Evolutionary conservation across 2,329 filamentous ascomycete genomes (phyloP).

Genomic region (Grosmannia serpens): DNA sequence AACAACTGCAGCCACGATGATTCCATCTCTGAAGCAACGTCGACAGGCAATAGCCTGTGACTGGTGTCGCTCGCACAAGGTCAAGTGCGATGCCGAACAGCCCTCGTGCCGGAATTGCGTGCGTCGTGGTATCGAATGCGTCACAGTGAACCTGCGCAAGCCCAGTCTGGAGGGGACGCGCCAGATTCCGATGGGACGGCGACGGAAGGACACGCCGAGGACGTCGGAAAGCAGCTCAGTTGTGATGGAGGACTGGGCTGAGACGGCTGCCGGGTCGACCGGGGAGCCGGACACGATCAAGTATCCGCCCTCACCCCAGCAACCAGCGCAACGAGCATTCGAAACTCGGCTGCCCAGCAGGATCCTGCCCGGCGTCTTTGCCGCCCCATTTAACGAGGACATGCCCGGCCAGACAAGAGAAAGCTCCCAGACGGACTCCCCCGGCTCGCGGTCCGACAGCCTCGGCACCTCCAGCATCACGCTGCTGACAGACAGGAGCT

Average conservation of each 20-base stretch:
- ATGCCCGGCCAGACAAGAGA: background rate
- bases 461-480: background rate
- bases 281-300: background rate
- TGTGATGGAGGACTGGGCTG: background rate
- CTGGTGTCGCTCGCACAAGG: conserved; percentile 9
- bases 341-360: background rate
- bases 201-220: background rate
- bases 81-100: conserved; percentile 8
- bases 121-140: conserved; percentile 1
- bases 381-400: background rate
- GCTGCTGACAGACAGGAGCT: background rate
- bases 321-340: background rate
- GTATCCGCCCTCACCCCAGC: background rate
- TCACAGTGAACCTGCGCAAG: conserved; percentile 4
- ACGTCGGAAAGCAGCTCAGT: background rate
- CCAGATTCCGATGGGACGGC: background rate
- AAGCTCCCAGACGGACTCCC: background rate
- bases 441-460: background rate
- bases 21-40: background rate
- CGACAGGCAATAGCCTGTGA: conserved; percentile 7
- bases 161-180: background rate
- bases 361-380: background rate
- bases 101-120: conserved; percentile 7
- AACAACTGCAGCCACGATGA: background rate
- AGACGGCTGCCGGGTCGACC: background rate